Conservation (phyloP, 2,329 filamentous ascomycete genomes). For the Anthostomella pinea region DNA sequence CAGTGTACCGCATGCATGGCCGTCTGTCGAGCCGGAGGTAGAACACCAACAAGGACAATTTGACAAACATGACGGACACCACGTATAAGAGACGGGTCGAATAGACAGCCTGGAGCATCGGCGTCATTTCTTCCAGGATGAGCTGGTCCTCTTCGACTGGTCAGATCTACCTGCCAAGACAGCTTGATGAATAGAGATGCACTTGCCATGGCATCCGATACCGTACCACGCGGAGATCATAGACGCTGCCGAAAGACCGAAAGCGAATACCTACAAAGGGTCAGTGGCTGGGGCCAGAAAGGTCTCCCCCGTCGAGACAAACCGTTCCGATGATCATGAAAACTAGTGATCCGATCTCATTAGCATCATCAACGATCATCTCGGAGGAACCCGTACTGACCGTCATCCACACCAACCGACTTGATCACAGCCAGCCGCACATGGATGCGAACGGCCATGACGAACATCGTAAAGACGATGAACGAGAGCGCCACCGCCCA, state of each 20-base stretch:
- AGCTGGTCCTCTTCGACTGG: neutral
- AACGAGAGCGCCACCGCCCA: slow-evolving; percentile 8
- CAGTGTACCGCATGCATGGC: slow-evolving; percentile 8
- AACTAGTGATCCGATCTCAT: slow-evolving; percentile 3
- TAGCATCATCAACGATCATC: too few relatives aligned
- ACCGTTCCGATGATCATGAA: slow-evolving; percentile 11
- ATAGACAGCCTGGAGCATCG: slow-evolving; percentile 10
- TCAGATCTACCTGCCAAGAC: too few relatives aligned
- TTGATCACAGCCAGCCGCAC: slow-evolving; percentile 8
- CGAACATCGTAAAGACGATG: slow-evolving; percentile 2
- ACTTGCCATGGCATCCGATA: slow-evolving; percentile 7
- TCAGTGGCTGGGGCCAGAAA: neutral
- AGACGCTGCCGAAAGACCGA: slow-evolving; percentile 10
- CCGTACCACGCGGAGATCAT: slow-evolving; percentile 10
- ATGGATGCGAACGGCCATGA: slow-evolving; percentile 8
- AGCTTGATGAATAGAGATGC: too few relatives aligned
- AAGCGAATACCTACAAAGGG: slow-evolving; percentile 3
- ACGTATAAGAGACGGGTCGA: slow-evolving; percentile 11
- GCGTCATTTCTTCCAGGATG: slow-evolving; percentile 2
- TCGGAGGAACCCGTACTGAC: neutral
- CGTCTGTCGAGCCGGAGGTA: slow-evolving; percentile 12
- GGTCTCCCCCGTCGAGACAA: neutral
- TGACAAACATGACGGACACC: slow-evolving; percentile 10
- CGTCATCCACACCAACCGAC: slow-evolving; percentile 8
- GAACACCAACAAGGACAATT: slow-evolving; percentile 11